phyloP scores from a whole-genome alignment of 495 filamentous ascomycete species.

The Hyphodiscus hymeniophilus region DNA sequence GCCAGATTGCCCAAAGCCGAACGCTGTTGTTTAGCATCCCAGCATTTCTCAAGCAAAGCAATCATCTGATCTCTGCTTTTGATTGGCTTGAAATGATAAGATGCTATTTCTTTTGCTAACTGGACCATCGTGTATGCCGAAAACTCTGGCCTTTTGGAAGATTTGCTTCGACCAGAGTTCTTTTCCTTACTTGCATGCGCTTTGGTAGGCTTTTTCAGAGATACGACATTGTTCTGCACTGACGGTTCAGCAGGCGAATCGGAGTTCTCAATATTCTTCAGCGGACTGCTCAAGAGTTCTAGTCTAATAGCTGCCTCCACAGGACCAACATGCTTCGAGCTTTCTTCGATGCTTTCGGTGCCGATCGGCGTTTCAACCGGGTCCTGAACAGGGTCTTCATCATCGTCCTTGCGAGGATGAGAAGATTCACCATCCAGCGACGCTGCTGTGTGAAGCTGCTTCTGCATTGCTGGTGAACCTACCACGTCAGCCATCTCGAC shows the following conservation, averaged over 20 bases:
- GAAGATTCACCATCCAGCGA: background rate
- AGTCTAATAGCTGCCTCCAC: conserved; percentile 5
- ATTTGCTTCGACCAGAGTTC: too few species aligned
- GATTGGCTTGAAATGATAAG: conserved; percentile 69
- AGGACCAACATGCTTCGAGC: background rate
- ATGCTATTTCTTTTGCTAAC: conserved; percentile 51
- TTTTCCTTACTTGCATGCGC: background rate
- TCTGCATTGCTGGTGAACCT: conserved; percentile 28
- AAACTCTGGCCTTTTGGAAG: conserved; percentile 44
- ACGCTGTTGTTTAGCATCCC: conserved; percentile 40
- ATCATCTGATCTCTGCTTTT: conserved; percentile 67
- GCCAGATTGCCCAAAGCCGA: conserved; percentile 11
- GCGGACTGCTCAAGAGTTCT: background rate
- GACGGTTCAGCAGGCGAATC: background rate
- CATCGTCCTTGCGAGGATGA: background rate
- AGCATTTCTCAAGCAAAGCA: conserved; percentile 62
- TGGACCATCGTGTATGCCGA: conserved; percentile 54
- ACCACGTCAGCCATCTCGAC: conserved; percentile 49
- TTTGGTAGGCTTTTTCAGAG: background rate
- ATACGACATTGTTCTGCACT: background rate
- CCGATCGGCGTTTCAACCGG: too few species aligned
- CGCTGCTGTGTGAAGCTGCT: background rate
- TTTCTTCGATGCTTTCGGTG: background rate
- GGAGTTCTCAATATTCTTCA: background rate
- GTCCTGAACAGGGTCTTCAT: conserved; percentile 3